Base-by-base conservation (phyloP, 805 yeast genomes). In the Metschnikowia similis region DNA sequence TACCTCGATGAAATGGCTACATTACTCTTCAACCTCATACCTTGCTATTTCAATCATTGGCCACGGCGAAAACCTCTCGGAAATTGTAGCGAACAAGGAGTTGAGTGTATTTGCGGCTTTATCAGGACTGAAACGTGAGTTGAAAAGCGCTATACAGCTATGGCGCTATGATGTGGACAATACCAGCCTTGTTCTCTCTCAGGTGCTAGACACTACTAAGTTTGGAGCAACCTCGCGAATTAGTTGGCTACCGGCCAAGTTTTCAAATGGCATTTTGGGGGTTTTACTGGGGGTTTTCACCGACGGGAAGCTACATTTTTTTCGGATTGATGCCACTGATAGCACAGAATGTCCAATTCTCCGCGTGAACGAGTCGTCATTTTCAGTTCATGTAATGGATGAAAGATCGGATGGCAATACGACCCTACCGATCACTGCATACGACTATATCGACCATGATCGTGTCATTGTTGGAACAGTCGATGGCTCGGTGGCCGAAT, bases 401-500 rank as follows among this genome's bases (percentile, higher is more conserved):
- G 56, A 55, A 35, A 41, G 57, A 27, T 35, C 48, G 8, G 38
- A 38, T 9, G 34, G 35, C 17, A 49, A 43, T 5, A 28, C 16
- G 2, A 35, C 38, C 7, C 43, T 54, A 2, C 57, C 67, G 0
- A 76, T 84, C 5, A 74, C 82, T 1, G 63, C 79, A 34, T 76
- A 70, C 53, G 83, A 77, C 53, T 79, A 78, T 65, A 37, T 80
- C 5, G 71, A 73, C 8, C 57, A 70, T 5, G 66, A 69, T 2
- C 67, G 60, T 10, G 61, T 86, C 1, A 61, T 84, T 2, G 79
- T 81, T 30, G 92, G 91, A 0, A 75, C 80, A 5, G 63, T 71
- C 2, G 76, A 79, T 47, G 94, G 94, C 0, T 69, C 68, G 30
- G 65, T 86, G 8, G 83, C 82, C 0, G 89, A 84, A 58, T 83